These are phyloP conservation scores for Teratosphaeria gauchensis DNA, from an alignment of 2,329 filamentous ascomycete species.

Conservation along the genomic window DNA sequence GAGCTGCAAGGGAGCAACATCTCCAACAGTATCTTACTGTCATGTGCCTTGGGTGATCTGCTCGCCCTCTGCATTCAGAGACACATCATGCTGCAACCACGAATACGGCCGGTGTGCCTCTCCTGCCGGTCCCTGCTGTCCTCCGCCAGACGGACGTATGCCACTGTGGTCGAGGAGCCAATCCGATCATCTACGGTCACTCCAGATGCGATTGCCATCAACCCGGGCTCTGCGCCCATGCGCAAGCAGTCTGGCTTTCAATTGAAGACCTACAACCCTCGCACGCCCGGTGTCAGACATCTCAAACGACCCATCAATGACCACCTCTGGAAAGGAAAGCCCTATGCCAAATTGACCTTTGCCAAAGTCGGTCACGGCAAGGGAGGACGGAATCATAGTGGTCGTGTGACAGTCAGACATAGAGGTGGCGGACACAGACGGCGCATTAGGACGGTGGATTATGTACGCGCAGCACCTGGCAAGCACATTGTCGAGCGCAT, in stretches of 20 bases:
- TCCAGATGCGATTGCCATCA: conserved; percentile 16
- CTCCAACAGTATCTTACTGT: background rate
- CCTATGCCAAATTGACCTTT: conserved; percentile 72
- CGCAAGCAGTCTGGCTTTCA: conserved; percentile 32
- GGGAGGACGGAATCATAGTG: conserved; percentile 83
- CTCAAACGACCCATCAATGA: conserved; percentile 88
- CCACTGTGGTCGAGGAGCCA: conserved; percentile 34
- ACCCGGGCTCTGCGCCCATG: conserved; percentile 21
- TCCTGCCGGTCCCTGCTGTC: conserved; percentile 40
- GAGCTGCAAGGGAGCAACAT: background rate
- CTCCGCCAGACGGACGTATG: conserved; percentile 42
- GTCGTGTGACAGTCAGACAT: conserved; percentile 79
- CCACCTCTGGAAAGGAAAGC: conserved; percentile 90
- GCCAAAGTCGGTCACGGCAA: conserved; percentile 88
- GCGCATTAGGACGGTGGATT: conserved; percentile 86
- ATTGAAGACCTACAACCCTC: conserved; percentile 82
- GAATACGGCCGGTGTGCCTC: conserved; percentile 46
- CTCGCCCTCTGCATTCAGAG: background rate
- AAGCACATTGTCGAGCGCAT: conserved; percentile 86
- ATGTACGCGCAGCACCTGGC: conserved; percentile 66
- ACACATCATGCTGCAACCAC: conserved; percentile 54
- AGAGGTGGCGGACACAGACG: conserved; percentile 86
- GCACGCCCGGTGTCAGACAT: conserved; percentile 87
- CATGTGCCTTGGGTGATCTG: background rate
- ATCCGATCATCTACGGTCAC: conserved; percentile 16